These are phyloP conservation scores for Mortierella antarctica DNA, from an alignment of 192 early-diverging fungal species.

Conservation along the genomic window DNA sequence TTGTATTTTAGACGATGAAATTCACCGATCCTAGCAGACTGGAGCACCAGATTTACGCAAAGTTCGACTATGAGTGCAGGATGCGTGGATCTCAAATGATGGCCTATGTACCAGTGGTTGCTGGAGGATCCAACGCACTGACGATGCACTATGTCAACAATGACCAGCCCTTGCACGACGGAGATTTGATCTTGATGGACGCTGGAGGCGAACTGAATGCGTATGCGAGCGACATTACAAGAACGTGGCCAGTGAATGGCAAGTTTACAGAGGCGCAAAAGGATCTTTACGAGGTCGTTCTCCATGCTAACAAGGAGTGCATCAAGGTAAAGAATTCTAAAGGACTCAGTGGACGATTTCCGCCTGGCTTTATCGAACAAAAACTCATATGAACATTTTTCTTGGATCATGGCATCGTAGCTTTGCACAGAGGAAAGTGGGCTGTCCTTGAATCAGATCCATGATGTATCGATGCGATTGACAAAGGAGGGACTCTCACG, in stretches of 20 bases:
- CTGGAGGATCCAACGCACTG: conserved; percentile 89
- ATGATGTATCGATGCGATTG: conserved; percentile 75
- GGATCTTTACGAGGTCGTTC: conserved; percentile 85
- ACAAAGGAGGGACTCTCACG: conserved; percentile 77
- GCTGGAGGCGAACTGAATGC: conserved; percentile 89
- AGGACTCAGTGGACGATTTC: background rate
- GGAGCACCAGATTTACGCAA: conserved; percentile 82
- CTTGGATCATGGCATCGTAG: conserved; percentile 25
- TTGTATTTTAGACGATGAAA: conserved; percentile 68
- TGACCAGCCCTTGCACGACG: conserved; percentile 73
- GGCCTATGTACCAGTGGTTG: conserved; percentile 97
- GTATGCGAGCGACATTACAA: conserved; percentile 93
- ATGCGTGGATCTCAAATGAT: conserved; percentile 71
- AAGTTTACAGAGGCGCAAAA: conserved; percentile 83
- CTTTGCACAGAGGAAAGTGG: conserved; percentile 63
- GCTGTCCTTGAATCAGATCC: conserved; percentile 86
- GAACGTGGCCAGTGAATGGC: conserved; percentile 94
- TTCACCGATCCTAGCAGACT: conserved; percentile 73
- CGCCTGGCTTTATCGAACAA: background rate
- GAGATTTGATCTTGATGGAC: conserved; percentile 90
- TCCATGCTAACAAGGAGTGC: conserved; percentile 86
- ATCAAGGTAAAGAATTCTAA: conserved; percentile 71
- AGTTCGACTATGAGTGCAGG: conserved; percentile 78
- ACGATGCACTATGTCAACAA: conserved; percentile 97
- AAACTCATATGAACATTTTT: background rate